Conservation (phyloP, 331 rosid species). For the Stylosanthes scabra region DNA sequence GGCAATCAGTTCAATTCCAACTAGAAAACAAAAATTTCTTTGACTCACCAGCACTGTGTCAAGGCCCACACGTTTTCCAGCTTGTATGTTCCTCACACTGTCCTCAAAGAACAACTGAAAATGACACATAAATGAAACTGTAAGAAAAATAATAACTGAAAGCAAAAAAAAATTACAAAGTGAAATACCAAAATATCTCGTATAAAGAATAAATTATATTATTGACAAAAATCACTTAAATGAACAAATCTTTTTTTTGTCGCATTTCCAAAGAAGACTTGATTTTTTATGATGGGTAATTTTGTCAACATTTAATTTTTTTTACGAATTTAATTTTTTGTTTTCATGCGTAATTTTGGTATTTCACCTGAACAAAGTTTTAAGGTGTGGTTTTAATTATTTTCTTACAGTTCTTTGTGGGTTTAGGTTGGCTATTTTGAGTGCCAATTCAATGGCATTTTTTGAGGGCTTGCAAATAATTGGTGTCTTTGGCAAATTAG, state of each 20-base stretch:
- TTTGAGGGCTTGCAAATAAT: slow-evolving; percentile 82
- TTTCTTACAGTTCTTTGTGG: slow-evolving; percentile 86
- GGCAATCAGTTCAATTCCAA: too few species aligned
- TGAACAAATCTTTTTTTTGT: too few species aligned
- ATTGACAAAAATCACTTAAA: too few species aligned
- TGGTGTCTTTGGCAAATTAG: slow-evolving; percentile 72
- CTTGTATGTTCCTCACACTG: slow-evolving; percentile 82
- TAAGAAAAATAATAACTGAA: background rate
- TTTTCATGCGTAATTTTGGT: too few species aligned
- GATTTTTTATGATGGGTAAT: too few species aligned
- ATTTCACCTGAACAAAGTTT: too few species aligned
- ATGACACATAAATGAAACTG: background rate
- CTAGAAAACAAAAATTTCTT: slow-evolving; percentile 3
- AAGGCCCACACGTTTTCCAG: slow-evolving; percentile 80
- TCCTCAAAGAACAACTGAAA: slow-evolving; percentile 86
- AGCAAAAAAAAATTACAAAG: too few species aligned
- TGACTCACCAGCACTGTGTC: slow-evolving; percentile 78
- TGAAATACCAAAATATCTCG: too few species aligned
- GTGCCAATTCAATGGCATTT: slow-evolving; percentile 67
- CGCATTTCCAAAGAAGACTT: too few species aligned
- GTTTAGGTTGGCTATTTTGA: slow-evolving; percentile 65
- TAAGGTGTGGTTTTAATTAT: background rate
- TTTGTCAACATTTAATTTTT: too few species aligned
- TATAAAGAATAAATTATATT: too few species aligned
- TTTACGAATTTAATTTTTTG: too few species aligned